Evolutionary conservation across 805 yeast species (phyloP).

Genomic region (Schwanniomyces yamadae): DNA sequence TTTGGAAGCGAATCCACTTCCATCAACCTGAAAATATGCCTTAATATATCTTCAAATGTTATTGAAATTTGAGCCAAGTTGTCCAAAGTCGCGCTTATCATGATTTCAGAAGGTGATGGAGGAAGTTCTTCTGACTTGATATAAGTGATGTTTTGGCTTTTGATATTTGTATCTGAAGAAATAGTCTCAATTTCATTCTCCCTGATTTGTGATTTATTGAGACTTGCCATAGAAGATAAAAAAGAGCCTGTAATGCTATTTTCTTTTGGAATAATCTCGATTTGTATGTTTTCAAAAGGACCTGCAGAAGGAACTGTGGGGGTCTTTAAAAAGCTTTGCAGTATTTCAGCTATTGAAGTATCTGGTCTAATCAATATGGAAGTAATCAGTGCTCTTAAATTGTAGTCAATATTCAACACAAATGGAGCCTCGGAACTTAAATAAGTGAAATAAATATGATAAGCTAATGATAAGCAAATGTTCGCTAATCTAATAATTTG

Average conservation of each 20-base stretch:
- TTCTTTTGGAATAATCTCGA: not conserved
- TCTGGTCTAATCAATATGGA: constrained; percentile 13
- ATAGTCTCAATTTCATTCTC: not conserved
- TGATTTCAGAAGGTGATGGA: constrained; percentile 10
- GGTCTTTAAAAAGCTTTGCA: not conserved
- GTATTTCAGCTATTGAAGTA: not conserved
- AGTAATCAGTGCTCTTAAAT: constrained; percentile 44
- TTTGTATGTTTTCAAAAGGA: not conserved
- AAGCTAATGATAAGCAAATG: constrained; percentile 60
- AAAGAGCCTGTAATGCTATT: not conserved
- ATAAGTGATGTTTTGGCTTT: constrained; percentile 7
- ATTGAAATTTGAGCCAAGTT: constrained; percentile 20
- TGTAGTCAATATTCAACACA: constrained; percentile 66
- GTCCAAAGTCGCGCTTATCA: constrained; percentile 3
- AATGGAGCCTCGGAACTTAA: constrained; percentile 65
- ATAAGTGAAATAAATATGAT: constrained; percentile 63
- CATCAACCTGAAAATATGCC: constrained; percentile 57
- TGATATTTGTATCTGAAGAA: constrained; percentile 1
- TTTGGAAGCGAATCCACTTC: constrained; percentile 74
- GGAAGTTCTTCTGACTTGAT: constrained; percentile 1
- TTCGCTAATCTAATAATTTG: constrained; percentile 34
- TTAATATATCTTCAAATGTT: constrained; percentile 48
- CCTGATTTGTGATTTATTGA: not conserved
- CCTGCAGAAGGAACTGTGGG: too few species aligned
- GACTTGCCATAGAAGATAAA: not conserved